These are phyloP conservation scores for Geranium rotundifolium DNA, from an alignment of 345 rosid genomes.

Conservation along the genomic window DNA sequence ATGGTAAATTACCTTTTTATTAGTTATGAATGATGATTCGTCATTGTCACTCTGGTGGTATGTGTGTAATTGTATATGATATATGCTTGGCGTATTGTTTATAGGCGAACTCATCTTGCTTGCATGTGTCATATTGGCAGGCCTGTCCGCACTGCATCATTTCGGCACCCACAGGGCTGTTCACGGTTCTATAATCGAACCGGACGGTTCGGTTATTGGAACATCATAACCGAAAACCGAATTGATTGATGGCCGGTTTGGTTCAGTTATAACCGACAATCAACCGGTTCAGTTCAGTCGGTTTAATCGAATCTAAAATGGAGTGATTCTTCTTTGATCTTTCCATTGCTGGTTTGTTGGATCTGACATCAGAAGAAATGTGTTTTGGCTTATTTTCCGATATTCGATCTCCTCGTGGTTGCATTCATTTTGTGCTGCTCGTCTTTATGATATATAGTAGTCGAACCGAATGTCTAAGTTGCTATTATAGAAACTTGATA, in stretches of 20 bases:
- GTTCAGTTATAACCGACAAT: no score
- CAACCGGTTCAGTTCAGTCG: no score
- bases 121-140: conserved; percentile 79
- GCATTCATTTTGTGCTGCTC: neutral
- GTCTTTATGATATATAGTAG: neutral
- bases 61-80: neutral
- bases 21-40: neutral
- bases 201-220: no score
- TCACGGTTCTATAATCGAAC: conserved; percentile 51
- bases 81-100: conserved; percentile 12
- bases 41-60: neutral
- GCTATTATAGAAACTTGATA: neutral
- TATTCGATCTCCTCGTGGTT: neutral
- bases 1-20: conserved; percentile 29
- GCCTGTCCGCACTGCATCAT: conserved; percentile 90
- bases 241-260: no score
- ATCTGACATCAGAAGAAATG: conserved; percentile 4
- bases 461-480: no score
- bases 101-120: conserved; percentile 54
- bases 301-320: no score
- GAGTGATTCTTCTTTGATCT: conserved; percentile 91
- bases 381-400: neutral
- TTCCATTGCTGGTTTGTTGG: conserved; percentile 60
- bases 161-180: conserved; percentile 82
- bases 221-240: no score